Conservation (phyloP, 306 rosid genomes). For the Crotalaria pallida region DNA sequence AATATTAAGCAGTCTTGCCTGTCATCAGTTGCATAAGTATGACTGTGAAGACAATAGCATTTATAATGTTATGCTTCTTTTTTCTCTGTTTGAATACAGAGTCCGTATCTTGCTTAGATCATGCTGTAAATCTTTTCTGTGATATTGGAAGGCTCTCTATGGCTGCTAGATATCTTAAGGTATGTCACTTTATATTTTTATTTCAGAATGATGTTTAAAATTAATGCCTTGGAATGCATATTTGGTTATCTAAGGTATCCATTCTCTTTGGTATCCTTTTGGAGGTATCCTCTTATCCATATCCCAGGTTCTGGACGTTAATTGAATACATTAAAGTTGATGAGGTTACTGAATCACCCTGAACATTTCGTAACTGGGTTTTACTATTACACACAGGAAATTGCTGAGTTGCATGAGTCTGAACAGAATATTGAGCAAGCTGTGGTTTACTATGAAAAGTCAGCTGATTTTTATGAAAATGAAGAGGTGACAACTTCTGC, state of each 20-base stretch:
- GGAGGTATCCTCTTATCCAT: background rate
- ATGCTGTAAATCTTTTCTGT: conserved; percentile 74
- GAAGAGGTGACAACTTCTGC: conserved; percentile 90
- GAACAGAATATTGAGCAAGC: conserved; percentile 81
- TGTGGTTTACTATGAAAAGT: conserved; percentile 67
- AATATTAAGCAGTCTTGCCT: background rate
- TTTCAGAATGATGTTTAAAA: background rate
- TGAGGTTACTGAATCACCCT: background rate
- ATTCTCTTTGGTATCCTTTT: background rate
- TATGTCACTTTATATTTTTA: conserved; percentile 18
- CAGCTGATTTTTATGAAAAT: conserved; percentile 86
- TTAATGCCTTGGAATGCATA: background rate
- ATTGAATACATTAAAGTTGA: background rate
- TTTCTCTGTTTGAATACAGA: conserved; percentile 36
- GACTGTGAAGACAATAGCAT: background rate
- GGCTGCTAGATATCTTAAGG: conserved; percentile 97
- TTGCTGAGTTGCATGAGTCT: conserved; percentile 85
- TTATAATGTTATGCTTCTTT: background rate
- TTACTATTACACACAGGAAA: conserved; percentile 53
- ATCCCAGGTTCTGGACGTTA: background rate
- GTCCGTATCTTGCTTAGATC: conserved; percentile 72
- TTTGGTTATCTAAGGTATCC: background rate
- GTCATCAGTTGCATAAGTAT: background rate
- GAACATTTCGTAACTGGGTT: conserved; percentile 22
- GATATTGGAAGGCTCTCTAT: conserved; percentile 95